A percentile compares a stretch with the other conserved stretches of the same genome.
phyloP scores from a whole-genome alignment of 2,329 filamentous ascomycete genomes.

The Sporothrix humicola region DNA sequence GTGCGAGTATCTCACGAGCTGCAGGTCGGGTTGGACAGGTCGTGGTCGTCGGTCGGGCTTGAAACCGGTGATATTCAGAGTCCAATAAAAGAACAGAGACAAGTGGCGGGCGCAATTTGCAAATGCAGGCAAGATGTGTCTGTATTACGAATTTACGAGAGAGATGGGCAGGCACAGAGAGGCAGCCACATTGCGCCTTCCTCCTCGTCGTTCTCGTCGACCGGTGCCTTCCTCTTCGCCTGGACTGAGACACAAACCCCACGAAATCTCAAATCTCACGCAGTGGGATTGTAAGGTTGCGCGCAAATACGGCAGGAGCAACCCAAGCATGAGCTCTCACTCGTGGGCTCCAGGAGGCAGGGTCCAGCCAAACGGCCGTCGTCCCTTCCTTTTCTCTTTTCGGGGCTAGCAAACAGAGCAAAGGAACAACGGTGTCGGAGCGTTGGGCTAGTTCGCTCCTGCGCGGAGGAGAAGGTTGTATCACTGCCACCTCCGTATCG shows the following conservation, averaged over 20 bases:
- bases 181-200: slow-evolving; percentile 6
- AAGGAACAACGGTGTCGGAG: not conserved
- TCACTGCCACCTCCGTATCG: slow-evolving; percentile 16
- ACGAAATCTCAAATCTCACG: slow-evolving; percentile 18
- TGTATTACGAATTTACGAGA: not conserved
- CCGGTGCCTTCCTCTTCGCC: slow-evolving; percentile 7
- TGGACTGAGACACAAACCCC: slow-evolving; percentile 2
- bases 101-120: slow-evolving; percentile 18
- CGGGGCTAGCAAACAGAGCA: not conserved
- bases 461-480: not conserved
- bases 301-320: slow-evolving; percentile 17
- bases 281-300: not conserved
- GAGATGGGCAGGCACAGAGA: not conserved
- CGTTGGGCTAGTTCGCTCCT: slow-evolving; percentile 9
- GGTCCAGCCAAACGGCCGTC: not conserved
- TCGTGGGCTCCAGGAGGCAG: not conserved
- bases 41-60: not conserved
- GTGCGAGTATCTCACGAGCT: not conserved
- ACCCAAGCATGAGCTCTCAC: not conserved
- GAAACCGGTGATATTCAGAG: slow-evolving; percentile 10
- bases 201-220: not conserved
- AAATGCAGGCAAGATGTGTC: not conserved
- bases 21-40: slow-evolving; percentile 16
- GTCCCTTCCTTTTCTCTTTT: slow-evolving; percentile 21
- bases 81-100: slow-evolving; percentile 11